Evolutionary conservation across 352 stramenopile genomes (phyloP), one percentile per base, ranked within the genome.

Genomic region (Phytophthora cajani): DNA sequence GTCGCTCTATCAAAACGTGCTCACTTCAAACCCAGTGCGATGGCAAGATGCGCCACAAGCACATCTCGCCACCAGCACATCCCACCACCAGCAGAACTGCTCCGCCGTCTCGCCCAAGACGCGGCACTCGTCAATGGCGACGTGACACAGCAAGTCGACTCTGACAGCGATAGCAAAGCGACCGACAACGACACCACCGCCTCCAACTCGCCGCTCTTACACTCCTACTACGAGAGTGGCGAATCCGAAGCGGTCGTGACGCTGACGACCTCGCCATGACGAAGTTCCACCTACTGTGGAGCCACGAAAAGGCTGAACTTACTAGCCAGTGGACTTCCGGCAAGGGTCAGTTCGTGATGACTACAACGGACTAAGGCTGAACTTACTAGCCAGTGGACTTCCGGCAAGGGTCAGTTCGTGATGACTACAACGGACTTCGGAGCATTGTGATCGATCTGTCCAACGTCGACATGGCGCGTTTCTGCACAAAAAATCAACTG

Each of bases 211-310:
- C 47, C 47, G 36, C 36, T 59, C 12, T 59, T 54, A 27, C 49
- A 66, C 44, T 6, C 1, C 36, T 46, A 65, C 49, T 53, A 53
- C 17, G 47, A 65, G 59, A 65, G 47, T 6, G 49, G 59, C 51
- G 49, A 36, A 6, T 54, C 49, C 4, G 59, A 59, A 9, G 49
- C 59, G 14, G 49, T 66, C 5, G 59, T 59, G 14, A 46, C 36
- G 21, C 33, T 67, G 50, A 36, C 36, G 1, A 67, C 58, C 33
- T 66, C 33, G 46, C 47, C 5, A 33, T 60, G 16, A 54, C 49
- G 1, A 50, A 67, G 36, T 67, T 60, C 14, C 50, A 60, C 27
- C 21, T 60, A 33, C 38, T 54, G 2, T 67, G 60, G 49, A 5
- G 33, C 0, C 60, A 55, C 14, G 60, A 59, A 3, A 36, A 59